These are phyloP conservation scores for Zygosaccharomyces gambellarensis DNA, from an alignment of 805 yeast species.

Conservation along the genomic window DNA sequence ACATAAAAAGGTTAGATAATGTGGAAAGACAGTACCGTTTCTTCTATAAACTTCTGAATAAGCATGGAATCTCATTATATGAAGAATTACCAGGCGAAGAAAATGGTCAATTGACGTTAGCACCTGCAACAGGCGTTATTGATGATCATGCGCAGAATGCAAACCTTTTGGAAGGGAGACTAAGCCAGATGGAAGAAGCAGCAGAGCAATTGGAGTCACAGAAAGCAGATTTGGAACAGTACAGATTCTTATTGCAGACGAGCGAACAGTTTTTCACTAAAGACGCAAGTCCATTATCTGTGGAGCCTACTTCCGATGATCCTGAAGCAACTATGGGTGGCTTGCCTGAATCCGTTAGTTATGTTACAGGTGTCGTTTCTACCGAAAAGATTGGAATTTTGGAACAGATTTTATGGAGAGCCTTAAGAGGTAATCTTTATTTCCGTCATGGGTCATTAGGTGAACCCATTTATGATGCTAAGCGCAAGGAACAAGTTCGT, in stretches of 20 bases:
- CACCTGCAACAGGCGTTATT: constrained; percentile 52
- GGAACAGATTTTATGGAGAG: constrained; percentile 71
- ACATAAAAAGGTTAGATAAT: constrained; percentile 76
- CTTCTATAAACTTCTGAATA: constrained; percentile 46
- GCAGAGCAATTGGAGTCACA: constrained; percentile 52
- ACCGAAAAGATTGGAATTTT: constrained; percentile 55
- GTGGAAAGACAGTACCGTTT: constrained; percentile 78
- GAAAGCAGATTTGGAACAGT: constrained; percentile 58
- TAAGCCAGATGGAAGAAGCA: constrained; percentile 65
- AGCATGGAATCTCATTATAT: constrained; percentile 40
- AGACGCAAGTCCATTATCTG: constrained; percentile 11
- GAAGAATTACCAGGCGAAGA: constrained; percentile 36
- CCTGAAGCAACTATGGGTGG: constrained; percentile 26
- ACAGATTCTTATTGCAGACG: constrained; percentile 48
- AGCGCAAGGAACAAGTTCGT: constrained; percentile 43
- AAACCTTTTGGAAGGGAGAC: constrained; percentile 64
- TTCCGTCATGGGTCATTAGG: constrained; percentile 54
- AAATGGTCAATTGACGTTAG: constrained; percentile 29
- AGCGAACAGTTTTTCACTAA: constrained; percentile 45
- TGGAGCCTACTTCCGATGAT: background rate
- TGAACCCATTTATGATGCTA: constrained; percentile 53
- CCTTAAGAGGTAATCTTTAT: constrained; percentile 65
- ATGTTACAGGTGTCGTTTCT: constrained; percentile 62
- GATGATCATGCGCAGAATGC: constrained; percentile 67
- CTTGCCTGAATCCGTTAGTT: constrained; percentile 36